Evolutionary conservation across 352 stramenopile genomes (phyloP).

Genomic region (Pythium myriotylum): DNA sequence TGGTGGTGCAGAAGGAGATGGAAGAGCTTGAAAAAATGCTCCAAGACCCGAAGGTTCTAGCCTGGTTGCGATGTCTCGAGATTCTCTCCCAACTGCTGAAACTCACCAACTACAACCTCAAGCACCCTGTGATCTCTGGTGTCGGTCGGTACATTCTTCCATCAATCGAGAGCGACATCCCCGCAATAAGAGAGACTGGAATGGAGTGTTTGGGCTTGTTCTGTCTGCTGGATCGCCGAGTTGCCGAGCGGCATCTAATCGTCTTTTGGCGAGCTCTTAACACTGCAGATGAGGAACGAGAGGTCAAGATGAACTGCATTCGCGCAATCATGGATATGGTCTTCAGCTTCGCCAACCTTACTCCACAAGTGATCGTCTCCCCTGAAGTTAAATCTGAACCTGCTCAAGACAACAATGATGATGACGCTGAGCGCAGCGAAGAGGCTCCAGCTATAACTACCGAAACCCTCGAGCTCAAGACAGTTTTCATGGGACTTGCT

Average conservation of each 20-base stretch:
- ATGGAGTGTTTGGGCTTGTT: slow-evolving; percentile 78
- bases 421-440: slow-evolving; percentile 30
- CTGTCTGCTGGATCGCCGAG: slow-evolving; percentile 67
- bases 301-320: slow-evolving; percentile 80
- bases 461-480: slow-evolving; percentile 58
- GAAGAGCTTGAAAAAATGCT: slow-evolving; percentile 63
- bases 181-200: slow-evolving; percentile 66
- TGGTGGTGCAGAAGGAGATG: slow-evolving; percentile 64
- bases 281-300: slow-evolving; percentile 75
- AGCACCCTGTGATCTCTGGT: slow-evolving; percentile 63
- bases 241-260: slow-evolving; percentile 69
- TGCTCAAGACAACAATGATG: slow-evolving; percentile 30
- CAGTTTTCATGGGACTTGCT: slow-evolving; percentile 59
- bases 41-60: slow-evolving; percentile 70
- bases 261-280: slow-evolving; percentile 82
- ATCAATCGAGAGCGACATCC: slow-evolving; percentile 76
- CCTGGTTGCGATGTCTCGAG: slow-evolving; percentile 73
- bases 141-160: slow-evolving; percentile 78
- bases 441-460: slow-evolving; percentile 11
- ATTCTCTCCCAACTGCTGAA: slow-evolving; percentile 76
- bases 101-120: slow-evolving; percentile 66
- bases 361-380: slow-evolving; percentile 48
- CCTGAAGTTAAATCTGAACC: slow-evolving; percentile 13
- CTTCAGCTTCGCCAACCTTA: slow-evolving; percentile 62
- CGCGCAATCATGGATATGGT: slow-evolving; percentile 70